A percentile compares a stretch with the other conserved stretches of the same genome.
phyloP scores from a whole-genome alignment of 768 basidiomycete species.

The Lactarius sanguifluus region DNA sequence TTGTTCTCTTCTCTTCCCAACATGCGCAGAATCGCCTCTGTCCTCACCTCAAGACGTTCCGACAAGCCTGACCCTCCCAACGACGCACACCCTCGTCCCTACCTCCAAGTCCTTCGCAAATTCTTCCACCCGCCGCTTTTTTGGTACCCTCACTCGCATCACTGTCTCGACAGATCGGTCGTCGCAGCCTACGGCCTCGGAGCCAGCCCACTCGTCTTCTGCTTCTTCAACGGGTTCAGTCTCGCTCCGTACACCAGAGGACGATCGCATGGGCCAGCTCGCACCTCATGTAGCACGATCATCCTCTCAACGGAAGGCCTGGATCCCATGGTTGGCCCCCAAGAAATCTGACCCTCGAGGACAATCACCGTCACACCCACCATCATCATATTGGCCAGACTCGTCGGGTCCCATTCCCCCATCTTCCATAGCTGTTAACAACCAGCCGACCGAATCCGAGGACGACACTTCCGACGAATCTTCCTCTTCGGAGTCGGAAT shows the following conservation, averaged over 20 bases:
- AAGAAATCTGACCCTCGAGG: slow-evolving; percentile 29
- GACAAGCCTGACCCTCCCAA: slow-evolving; percentile 38
- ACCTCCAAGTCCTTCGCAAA: slow-evolving; percentile 5
- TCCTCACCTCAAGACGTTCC: slow-evolving; percentile 43
- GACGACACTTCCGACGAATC: slow-evolving; percentile 30
- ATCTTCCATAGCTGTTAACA: neutral
- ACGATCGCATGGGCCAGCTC: slow-evolving; percentile 40
- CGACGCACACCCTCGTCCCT: slow-evolving; percentile 37
- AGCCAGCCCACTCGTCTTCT: slow-evolving; percentile 51
- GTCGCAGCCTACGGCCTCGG: slow-evolving; percentile 28
- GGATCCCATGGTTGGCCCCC: slow-evolving; percentile 56
- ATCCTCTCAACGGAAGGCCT: slow-evolving; percentile 40
- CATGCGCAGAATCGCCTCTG: slow-evolving; percentile 66
- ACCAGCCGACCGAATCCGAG: slow-evolving; percentile 21
- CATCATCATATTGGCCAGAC: slow-evolving; percentile 10
- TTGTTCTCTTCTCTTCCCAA: slow-evolving; percentile 14
- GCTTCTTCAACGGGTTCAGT: slow-evolving; percentile 56
- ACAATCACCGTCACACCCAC: slow-evolving; percentile 4
- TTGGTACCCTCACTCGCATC: slow-evolving; percentile 28
- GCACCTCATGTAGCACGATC: slow-evolving; percentile 35
- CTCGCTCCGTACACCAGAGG: slow-evolving; percentile 57
- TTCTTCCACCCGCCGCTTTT: slow-evolving; percentile 21
- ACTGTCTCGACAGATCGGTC: slow-evolving; percentile 36
- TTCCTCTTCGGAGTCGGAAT: slow-evolving; percentile 32
- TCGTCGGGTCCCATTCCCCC: slow-evolving; percentile 7